Conservation (phyloP, 106 monocot species). For the Vanilla planifolia region DNA sequence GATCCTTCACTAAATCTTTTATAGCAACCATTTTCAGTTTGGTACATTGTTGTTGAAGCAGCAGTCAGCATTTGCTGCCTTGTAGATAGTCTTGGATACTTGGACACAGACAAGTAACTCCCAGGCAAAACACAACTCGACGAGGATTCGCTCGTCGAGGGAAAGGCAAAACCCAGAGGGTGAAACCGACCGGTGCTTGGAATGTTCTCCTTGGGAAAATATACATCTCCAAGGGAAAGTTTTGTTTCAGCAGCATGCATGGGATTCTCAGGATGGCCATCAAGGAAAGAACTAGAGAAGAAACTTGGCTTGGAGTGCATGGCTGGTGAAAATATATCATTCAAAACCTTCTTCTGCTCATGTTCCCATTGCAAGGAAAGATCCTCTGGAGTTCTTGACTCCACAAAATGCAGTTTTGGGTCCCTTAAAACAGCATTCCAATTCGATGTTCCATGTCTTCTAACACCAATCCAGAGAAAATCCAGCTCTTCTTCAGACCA, state of each 20-base stretch:
- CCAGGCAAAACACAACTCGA: slow-evolving; percentile 5
- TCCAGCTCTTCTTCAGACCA: slow-evolving; percentile 96
- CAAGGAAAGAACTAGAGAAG: slow-evolving; percentile 3
- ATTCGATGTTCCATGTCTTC: slow-evolving; percentile 76
- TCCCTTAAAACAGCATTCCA: slow-evolving; percentile 76
- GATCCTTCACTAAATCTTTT: slow-evolving; percentile 17
- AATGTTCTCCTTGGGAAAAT: slow-evolving; percentile 22
- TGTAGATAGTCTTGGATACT: background rate
- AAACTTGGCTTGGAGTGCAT: background rate
- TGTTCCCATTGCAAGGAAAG: slow-evolving; percentile 61
- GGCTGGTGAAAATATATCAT: slow-evolving; percentile 16
- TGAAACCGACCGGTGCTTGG: slow-evolving; percentile 12
- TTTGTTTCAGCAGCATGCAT: slow-evolving; percentile 25
- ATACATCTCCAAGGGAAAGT: slow-evolving; percentile 60
- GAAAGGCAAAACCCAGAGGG: slow-evolving; percentile 8
- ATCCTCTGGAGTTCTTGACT: slow-evolving; percentile 47
- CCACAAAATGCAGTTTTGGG: slow-evolving; percentile 42
- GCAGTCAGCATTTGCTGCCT: slow-evolving; percentile 8
- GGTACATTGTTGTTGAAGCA: slow-evolving; percentile 11
- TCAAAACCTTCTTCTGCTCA: slow-evolving; percentile 64
- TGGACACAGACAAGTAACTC: slow-evolving; percentile 1
- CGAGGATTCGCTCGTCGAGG: background rate
- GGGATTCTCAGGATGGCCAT: slow-evolving; percentile 21
- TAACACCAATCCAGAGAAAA: slow-evolving; percentile 94
- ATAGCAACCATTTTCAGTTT: slow-evolving; percentile 5